Conservation (phyloP, 192 early-diverging fungal species). For the Backusella luteola region DNA sequence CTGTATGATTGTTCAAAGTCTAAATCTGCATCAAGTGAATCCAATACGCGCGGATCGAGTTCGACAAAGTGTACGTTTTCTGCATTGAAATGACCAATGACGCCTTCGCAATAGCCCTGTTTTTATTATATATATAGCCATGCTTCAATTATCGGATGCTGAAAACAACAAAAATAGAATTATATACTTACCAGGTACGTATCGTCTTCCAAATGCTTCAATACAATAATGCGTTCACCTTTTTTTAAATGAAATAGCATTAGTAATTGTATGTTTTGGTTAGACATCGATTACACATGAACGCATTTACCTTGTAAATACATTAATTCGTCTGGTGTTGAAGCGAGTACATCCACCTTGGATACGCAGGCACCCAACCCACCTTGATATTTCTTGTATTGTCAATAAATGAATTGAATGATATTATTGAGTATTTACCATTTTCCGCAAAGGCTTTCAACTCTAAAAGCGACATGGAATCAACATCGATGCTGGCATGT, state of each 20-base stretch:
- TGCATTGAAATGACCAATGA: conserved; percentile 50
- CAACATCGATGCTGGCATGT: conserved; percentile 17
- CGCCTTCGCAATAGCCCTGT: conserved; percentile 57
- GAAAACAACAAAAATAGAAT: not conserved
- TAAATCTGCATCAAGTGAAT: conserved; percentile 28
- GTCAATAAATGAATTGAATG: not conserved
- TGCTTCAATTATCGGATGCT: not conserved
- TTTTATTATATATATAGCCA: not conserved
- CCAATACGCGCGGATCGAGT: conserved; percentile 40
- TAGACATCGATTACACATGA: too few relatives aligned
- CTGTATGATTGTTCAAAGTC: conserved; percentile 4
- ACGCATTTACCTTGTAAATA: conserved; percentile 36
- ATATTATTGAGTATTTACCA: conserved; percentile 9
- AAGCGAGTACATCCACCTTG: conserved; percentile 37
- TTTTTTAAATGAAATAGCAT: not conserved
- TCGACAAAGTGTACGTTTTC: conserved; percentile 50
- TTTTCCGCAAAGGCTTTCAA: conserved; percentile 29
- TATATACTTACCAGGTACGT: conserved; percentile 35
- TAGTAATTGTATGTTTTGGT: not conserved
- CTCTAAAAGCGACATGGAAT: conserved; percentile 18
- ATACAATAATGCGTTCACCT: conserved; percentile 44
- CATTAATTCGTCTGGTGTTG: conserved; percentile 44
- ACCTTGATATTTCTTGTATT: conserved; percentile 14
- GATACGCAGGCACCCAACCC: conserved; percentile 45
- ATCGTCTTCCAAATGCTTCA: conserved; percentile 42